These are phyloP conservation scores for Solanum virginianum DNA, from an alignment of 257 asterid genomes.

Conservation along the genomic window DNA sequence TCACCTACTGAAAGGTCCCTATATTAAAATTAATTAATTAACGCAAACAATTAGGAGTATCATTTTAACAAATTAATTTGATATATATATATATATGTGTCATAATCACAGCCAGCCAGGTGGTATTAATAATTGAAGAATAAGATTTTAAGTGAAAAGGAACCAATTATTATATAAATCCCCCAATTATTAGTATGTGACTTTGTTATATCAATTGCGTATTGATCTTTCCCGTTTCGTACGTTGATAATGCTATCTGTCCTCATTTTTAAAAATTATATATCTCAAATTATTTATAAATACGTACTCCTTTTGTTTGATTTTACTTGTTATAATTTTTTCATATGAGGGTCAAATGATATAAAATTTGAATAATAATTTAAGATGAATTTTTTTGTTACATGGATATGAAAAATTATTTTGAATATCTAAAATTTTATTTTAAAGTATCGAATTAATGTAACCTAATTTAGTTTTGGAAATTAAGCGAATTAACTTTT, in stretches of 20 bases:
- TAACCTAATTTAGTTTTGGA: too few species aligned
- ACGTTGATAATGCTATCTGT: background rate
- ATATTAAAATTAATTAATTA: background rate
- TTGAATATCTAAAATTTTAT: too few species aligned
- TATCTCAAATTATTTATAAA: background rate
- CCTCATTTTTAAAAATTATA: too few species aligned
- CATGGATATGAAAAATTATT: too few species aligned
- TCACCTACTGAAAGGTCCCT: conserved; percentile 22
- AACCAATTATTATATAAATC: background rate
- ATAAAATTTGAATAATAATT: too few species aligned
- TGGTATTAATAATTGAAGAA: conserved; percentile 37
- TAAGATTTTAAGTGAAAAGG: conserved; percentile 6
- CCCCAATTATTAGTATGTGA: background rate
- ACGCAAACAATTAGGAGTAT: background rate
- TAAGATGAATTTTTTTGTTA: too few species aligned
- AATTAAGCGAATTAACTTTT: too few species aligned
- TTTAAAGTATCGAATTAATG: too few species aligned
- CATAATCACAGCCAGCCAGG: conserved; percentile 33
- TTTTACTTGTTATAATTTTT: too few species aligned
- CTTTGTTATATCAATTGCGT: conserved; percentile 14
- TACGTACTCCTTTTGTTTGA: too few species aligned
- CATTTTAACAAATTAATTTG: background rate
- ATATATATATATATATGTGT: conserved; percentile 4
- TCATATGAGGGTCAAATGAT: too few species aligned
- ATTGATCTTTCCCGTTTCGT: conserved; percentile 4